Evolutionary conservation across 805 yeast species (phyloP).

Genomic region (Hemisphaericaspora nanyangensis): DNA sequence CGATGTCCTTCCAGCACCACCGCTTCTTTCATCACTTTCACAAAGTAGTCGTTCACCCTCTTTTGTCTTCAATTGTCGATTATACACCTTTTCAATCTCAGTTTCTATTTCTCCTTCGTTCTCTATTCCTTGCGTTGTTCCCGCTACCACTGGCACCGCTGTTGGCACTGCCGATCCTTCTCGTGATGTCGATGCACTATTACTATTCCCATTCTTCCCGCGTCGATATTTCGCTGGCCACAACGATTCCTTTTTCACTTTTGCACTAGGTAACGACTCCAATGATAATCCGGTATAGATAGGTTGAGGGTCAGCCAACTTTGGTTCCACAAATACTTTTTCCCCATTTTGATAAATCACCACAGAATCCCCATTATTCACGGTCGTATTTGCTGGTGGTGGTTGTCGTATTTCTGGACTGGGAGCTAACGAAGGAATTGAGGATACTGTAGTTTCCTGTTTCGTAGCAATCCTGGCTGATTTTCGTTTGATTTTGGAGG

Average conservation of each 20-base stretch:
- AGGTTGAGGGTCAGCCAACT: constrained; percentile 49
- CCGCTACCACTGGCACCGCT: background rate
- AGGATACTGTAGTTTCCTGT: background rate
- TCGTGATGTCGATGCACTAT: constrained; percentile 4
- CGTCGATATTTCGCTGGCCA: constrained; percentile 40
- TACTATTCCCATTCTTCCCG: constrained; percentile 11
- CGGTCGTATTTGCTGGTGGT: background rate
- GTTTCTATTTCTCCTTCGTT: constrained; percentile 11
- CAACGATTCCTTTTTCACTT: constrained; percentile 51
- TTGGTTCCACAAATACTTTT: constrained; percentile 54
- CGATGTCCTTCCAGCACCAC: constrained; percentile 6
- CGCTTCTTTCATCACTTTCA: constrained; percentile 18
- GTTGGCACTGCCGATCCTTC: background rate
- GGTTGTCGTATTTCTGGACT: constrained; percentile 8
- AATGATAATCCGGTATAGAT: constrained; percentile 71
- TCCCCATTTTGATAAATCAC: constrained; percentile 6
- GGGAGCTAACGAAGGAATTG: constrained; percentile 2
- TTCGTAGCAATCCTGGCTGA: constrained; percentile 3
- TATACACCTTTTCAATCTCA: constrained; percentile 11
- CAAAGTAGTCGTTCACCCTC: constrained; percentile 9
- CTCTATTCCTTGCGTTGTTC: too few species aligned
- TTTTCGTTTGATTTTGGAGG: constrained; percentile 2
- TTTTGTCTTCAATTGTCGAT: constrained; percentile 12
- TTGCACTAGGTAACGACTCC: constrained; percentile 62
- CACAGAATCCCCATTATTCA: background rate